Evolutionary conservation across 2,329 filamentous ascomycete genomes (phyloP).

Genomic region (Ophiosphaerella herpotricha): DNA sequence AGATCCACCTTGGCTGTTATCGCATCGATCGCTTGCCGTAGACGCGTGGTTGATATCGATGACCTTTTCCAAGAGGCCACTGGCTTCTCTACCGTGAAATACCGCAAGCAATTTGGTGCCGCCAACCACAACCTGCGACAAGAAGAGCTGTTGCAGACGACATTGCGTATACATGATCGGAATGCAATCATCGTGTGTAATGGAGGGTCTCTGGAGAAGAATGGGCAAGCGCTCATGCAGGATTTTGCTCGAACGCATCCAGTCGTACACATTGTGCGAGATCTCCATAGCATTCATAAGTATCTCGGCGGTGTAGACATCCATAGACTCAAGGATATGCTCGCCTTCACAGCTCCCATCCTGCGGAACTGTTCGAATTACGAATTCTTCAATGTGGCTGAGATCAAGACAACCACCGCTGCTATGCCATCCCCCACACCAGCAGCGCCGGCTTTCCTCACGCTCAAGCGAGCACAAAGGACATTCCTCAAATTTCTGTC

Average conservation of each 20-base stretch:
- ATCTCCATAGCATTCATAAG: conserved; percentile 65
- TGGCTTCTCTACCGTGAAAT: conserved; percentile 65
- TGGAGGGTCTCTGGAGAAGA: conserved; percentile 69
- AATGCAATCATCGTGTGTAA: conserved; percentile 74
- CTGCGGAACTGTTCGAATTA: conserved; percentile 72
- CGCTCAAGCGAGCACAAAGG: conserved; percentile 69
- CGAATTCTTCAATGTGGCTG: conserved; percentile 77
- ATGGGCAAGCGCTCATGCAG: conserved; percentile 63
- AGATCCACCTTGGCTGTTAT: conserved; percentile 79
- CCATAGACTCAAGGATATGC: conserved; percentile 61
- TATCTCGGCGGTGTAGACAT: conserved; percentile 62
- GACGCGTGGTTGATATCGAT: conserved; percentile 72
- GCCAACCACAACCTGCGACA: conserved; percentile 67
- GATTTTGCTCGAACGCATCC: conserved; percentile 68
- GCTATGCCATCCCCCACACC: conserved; percentile 31
- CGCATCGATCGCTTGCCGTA: conserved; percentile 70
- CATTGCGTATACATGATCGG: conserved; percentile 63
- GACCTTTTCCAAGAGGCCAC: conserved; percentile 68
- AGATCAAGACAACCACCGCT: conserved; percentile 45
- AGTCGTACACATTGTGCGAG: conserved; percentile 71
- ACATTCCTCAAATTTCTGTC: conserved; percentile 73
- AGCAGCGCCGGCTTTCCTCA: conserved; percentile 62
- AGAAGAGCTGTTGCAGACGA: conserved; percentile 63
- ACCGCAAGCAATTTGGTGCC: conserved; percentile 66
- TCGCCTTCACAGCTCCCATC: conserved; percentile 62